Percentiles rank a stretch among this genome's conserved stretches.
phyloP scores from a whole-genome alignment of 2,329 filamentous ascomycete genomes.

The Fusarium sublunatum region DNA sequence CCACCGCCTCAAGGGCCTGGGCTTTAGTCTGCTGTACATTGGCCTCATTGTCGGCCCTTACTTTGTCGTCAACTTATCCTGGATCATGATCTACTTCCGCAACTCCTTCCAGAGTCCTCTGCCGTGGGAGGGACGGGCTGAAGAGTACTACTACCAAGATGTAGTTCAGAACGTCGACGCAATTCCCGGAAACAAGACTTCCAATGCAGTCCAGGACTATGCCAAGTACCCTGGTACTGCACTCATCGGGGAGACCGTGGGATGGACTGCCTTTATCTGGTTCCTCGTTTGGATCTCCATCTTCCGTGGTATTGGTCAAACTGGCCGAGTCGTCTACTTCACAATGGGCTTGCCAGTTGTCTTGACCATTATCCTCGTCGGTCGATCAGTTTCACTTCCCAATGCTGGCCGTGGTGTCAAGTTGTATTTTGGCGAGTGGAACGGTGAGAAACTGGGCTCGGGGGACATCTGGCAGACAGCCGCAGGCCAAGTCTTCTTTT shows the following conservation, averaged over 20 bases:
- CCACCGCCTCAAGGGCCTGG: slow-evolving; percentile 63
- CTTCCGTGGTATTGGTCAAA: slow-evolving; percentile 67
- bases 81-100: slow-evolving; percentile 70
- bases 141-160: slow-evolving; percentile 64
- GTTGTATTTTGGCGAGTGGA: slow-evolving; percentile 60
- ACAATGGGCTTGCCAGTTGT: slow-evolving; percentile 71
- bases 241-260: slow-evolving; percentile 66
- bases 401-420: slow-evolving; percentile 65
- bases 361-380: slow-evolving; percentile 66
- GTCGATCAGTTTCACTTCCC: slow-evolving; percentile 63
- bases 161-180: slow-evolving; percentile 61
- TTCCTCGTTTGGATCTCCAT: slow-evolving; percentile 70
- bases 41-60: slow-evolving; percentile 67
- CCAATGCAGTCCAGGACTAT: slow-evolving; percentile 55
- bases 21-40: slow-evolving; percentile 63
- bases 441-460: slow-evolving; percentile 60
- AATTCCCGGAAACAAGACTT: slow-evolving; percentile 53
- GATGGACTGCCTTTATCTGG: slow-evolving; percentile 69
- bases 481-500: slow-evolving; percentile 70
- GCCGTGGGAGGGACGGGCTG: slow-evolving; percentile 62
- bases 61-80: slow-evolving; percentile 66
- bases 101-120: slow-evolving; percentile 65
- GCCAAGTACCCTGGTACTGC: slow-evolving; percentile 59
- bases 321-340: slow-evolving; percentile 69
- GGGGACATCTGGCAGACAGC: slow-evolving; percentile 70